Evolutionary conservation across 192 early-diverging fungal species (phyloP).

Genomic region (Entomortierella lignicola): DNA sequence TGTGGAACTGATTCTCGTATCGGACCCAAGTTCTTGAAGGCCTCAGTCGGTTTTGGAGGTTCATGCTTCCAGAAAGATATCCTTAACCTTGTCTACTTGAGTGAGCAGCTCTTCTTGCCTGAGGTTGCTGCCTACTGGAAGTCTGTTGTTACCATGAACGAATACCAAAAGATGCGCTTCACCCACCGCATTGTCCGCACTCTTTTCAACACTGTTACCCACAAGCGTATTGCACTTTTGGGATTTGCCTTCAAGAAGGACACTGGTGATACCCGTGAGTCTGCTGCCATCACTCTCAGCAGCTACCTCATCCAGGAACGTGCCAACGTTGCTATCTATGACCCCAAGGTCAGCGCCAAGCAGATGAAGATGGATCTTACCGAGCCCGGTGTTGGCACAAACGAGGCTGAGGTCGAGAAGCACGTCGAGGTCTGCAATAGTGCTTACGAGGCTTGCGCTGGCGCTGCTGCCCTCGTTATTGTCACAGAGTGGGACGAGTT

Average conservation of each 20-base stretch:
- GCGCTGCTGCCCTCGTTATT: conserved; percentile 83
- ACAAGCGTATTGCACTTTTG: conserved; percentile 82
- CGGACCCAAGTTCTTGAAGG: conserved; percentile 90
- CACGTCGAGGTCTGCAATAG: conserved; percentile 69
- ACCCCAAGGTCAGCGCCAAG: conserved; percentile 85
- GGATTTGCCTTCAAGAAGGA: conserved; percentile 97
- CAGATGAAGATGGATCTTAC: conserved; percentile 79
- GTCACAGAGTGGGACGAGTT: conserved; percentile 95
- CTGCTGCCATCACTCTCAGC: conserved; percentile 88
- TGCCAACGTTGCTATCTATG: conserved; percentile 84
- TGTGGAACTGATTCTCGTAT: conserved; percentile 89
- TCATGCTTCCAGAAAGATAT: conserved; percentile 98
- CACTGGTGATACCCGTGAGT: conserved; percentile 93
- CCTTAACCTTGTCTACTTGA: conserved; percentile 90
- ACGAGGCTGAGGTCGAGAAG: conserved; percentile 64
- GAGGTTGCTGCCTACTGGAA: conserved; percentile 96
- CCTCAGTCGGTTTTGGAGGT: conserved; percentile 94
- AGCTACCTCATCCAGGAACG: conserved; percentile 83
- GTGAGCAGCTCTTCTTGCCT: conserved; percentile 81
- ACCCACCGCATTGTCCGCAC: conserved; percentile 74
- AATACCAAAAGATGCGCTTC: conserved; percentile 92
- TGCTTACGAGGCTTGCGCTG: conserved; percentile 78
- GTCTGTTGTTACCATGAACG: conserved; percentile 91
- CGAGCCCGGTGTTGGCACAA: conserved; percentile 65
- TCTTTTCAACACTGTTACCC: conserved; percentile 83